Percentiles rank a stretch among this genome's conserved stretches.
Conservation (phyloP, 495 filamentous ascomycete genomes). For the Podospora pseudopauciseta region DNA sequence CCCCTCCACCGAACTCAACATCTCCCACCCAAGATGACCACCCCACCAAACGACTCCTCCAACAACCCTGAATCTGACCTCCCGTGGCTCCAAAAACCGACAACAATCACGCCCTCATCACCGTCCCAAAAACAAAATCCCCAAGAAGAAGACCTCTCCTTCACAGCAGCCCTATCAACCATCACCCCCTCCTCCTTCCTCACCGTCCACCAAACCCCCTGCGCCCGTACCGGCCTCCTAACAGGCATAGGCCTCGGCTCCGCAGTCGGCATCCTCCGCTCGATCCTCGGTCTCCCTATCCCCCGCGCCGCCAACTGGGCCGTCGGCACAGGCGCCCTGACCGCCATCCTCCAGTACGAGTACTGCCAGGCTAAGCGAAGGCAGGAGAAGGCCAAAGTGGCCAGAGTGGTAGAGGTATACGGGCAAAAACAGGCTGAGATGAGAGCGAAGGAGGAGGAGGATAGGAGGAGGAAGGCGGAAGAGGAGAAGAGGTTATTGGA, state of each 20-base stretch:
- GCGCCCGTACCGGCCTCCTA: slow-evolving; percentile 75
- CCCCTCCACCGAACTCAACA: neutral
- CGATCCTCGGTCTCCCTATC: slow-evolving; percentile 58
- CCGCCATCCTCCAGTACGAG: slow-evolving; percentile 67
- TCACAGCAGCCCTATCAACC: slow-evolving; percentile 62
- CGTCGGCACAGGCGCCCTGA: slow-evolving; percentile 65
- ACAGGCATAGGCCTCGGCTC: slow-evolving; percentile 77
- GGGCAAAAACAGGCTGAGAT: slow-evolving; percentile 59
- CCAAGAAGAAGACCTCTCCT: slow-evolving; percentile 25
- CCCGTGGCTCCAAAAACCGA: neutral
- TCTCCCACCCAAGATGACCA: neutral
- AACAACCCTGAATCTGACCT: neutral
- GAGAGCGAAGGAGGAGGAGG: slow-evolving; percentile 42
- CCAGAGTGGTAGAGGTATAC: slow-evolving; percentile 74
- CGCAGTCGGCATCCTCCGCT: slow-evolving; percentile 65
- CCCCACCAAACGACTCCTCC: neutral
- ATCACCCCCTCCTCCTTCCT: slow-evolving; percentile 68
- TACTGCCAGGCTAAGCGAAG: slow-evolving; percentile 70
- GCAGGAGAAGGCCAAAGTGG: slow-evolving; percentile 73
- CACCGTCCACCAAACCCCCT: slow-evolving; percentile 73
- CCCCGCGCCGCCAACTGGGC: slow-evolving; percentile 75
- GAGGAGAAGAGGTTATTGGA: slow-evolving; percentile 48
- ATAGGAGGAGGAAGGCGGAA: slow-evolving; percentile 36
- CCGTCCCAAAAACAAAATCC: neutral
- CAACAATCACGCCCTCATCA: no score